Evolutionary conservation across 2,329 filamentous ascomycete genomes (phyloP).

Genomic region (Fusarium siculi): DNA sequence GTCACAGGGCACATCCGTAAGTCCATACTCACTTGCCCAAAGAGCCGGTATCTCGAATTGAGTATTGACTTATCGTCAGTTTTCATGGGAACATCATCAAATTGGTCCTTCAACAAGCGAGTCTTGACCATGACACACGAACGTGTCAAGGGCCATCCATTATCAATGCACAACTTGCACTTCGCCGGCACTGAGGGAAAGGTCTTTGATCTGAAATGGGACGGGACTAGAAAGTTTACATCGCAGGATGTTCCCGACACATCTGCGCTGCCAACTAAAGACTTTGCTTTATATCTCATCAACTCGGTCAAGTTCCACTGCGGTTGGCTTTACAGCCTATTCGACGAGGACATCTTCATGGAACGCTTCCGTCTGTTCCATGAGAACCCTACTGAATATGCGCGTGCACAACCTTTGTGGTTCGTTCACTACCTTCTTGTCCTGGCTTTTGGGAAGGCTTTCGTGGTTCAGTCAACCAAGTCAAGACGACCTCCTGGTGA

Average conservation of each 20-base stretch:
- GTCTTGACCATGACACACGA: constrained; percentile 37
- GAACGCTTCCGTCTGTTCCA: constrained; percentile 29
- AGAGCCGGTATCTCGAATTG: too few species aligned
- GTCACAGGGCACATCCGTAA: constrained; percentile 13
- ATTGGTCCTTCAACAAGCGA: constrained; percentile 37
- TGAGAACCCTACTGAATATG: neutral
- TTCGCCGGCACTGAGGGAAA: constrained; percentile 29
- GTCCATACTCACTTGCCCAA: neutral
- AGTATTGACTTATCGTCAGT: constrained; percentile 1
- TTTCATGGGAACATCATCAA: constrained; percentile 36
- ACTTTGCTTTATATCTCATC: constrained; percentile 38
- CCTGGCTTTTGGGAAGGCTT: constrained; percentile 34
- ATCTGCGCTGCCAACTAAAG: constrained; percentile 16
- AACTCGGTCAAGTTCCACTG: constrained; percentile 39
- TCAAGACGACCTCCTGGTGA: constrained; percentile 24
- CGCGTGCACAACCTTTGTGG: constrained; percentile 20
- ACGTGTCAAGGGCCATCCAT: constrained; percentile 20
- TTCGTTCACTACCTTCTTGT: constrained; percentile 37
- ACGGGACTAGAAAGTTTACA: constrained; percentile 5
- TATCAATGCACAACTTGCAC: constrained; percentile 24
- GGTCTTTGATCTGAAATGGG: constrained; percentile 29
- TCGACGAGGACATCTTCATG: constrained; percentile 35
- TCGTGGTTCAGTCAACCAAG: constrained; percentile 34
- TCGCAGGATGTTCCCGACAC: constrained; percentile 2
- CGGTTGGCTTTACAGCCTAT: constrained; percentile 25